Evolutionary conservation across 257 asterid genomes (phyloP).

Genomic region (Solanum phureja): DNA sequence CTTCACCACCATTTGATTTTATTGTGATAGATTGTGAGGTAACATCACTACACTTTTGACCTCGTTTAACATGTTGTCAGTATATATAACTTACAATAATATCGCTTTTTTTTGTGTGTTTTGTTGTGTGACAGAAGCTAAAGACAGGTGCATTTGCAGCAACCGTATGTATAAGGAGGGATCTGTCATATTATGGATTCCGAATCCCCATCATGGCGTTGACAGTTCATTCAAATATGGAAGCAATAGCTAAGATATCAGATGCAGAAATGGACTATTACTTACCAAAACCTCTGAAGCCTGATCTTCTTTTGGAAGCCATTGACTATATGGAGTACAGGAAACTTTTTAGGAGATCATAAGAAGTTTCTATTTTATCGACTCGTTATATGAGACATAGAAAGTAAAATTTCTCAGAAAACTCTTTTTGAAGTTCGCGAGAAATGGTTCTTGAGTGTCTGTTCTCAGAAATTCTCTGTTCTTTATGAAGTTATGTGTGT

Average conservation of each 20-base stretch:
- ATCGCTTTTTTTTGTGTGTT: not conserved
- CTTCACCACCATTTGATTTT: conserved; percentile 36
- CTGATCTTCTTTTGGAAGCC: conserved; percentile 9
- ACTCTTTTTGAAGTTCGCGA: not conserved
- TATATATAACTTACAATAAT: not conserved
- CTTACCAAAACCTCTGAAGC: not conserved
- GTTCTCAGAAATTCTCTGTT: too few relatives aligned
- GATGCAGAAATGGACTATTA: conserved; percentile 56
- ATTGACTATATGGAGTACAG: not conserved
- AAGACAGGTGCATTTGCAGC: conserved; percentile 61
- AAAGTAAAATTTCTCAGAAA: not conserved
- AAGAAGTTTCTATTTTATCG: not conserved
- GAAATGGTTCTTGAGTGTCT: not conserved
- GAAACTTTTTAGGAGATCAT: not conserved
- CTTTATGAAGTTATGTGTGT: not conserved
- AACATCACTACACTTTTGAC: not conserved
- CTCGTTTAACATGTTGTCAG: not conserved
- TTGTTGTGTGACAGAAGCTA: conserved; percentile 40
- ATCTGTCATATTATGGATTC: conserved; percentile 25
- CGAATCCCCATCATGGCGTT: conserved; percentile 49
- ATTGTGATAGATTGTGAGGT: conserved; percentile 84
- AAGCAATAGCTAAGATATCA: conserved; percentile 27
- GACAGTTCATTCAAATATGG: conserved; percentile 40
- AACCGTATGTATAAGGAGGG: conserved; percentile 40
- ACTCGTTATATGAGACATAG: not conserved